Evolutionary conservation across 2,329 filamentous ascomycete species (phyloP).

Genomic region (Talaromyces sp.): DNA sequence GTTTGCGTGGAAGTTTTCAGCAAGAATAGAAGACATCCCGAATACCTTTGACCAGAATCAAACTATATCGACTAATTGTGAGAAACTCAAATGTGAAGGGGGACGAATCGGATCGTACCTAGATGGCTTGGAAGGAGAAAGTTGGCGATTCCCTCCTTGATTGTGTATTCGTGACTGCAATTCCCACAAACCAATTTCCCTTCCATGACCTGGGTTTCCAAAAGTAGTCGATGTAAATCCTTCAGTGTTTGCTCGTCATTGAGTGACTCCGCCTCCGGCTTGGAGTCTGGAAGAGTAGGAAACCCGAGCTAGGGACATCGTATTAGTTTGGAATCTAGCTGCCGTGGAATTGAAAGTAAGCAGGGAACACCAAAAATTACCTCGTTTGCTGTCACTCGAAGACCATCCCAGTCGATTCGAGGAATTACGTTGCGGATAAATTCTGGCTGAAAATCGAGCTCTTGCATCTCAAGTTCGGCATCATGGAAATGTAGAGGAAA

Average conservation of each 20-base stretch:
- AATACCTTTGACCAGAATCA: too few relatives aligned
- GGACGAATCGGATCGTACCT: constrained; percentile 55
- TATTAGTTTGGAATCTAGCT: not conserved
- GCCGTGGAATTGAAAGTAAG: too few relatives aligned
- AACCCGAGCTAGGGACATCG: constrained; percentile 68
- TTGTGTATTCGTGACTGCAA: constrained; percentile 90
- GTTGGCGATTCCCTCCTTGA: constrained; percentile 96
- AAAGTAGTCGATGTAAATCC: constrained; percentile 77
- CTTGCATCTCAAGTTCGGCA: constrained; percentile 83
- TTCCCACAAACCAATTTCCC: constrained; percentile 88
- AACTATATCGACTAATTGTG: too few relatives aligned
- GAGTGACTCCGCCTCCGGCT: constrained; percentile 65
- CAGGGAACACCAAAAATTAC: constrained; percentile 17
- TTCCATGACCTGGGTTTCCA: constrained; percentile 87
- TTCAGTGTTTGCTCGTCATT: constrained; percentile 69
- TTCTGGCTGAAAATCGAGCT: constrained; percentile 76
- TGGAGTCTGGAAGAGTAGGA: constrained; percentile 67
- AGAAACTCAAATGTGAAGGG: too few relatives aligned
- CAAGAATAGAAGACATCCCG: too few relatives aligned
- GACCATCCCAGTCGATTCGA: constrained; percentile 82
- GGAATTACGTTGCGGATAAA: constrained; percentile 85
- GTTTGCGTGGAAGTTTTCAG: too few relatives aligned
- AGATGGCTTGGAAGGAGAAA: constrained; percentile 92
- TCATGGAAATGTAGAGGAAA: constrained; percentile 93
- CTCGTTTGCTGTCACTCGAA: constrained; percentile 74